Conservation (phyloP, 176 grass and related monocot species). For the Bonia amplexicaulis region DNA sequence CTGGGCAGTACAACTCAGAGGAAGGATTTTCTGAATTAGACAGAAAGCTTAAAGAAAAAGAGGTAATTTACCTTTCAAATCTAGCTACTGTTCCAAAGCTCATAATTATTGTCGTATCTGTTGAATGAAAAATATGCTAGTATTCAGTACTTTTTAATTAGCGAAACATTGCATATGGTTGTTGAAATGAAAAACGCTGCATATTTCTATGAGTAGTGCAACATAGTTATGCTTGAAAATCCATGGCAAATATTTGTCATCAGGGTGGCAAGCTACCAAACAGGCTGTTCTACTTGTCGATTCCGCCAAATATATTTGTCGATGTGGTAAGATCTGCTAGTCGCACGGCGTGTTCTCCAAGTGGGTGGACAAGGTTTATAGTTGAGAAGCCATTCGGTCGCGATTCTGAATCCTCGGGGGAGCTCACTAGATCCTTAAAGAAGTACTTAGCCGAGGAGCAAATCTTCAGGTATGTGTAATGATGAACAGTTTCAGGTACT, state of each 20-base stretch:
- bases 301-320: constrained; percentile 93
- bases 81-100: background rate
- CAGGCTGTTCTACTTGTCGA: constrained; percentile 89
- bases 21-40: constrained; percentile 74
- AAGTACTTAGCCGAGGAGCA: constrained; percentile 76
- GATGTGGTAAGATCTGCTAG: constrained; percentile 85
- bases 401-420: constrained; percentile 70
- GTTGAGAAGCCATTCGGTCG: constrained; percentile 96
- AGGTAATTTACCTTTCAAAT: constrained; percentile 47
- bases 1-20: constrained; percentile 76
- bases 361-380: constrained; percentile 89
- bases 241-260: background rate
- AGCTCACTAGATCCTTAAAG: constrained; percentile 77
- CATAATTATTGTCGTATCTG: background rate
- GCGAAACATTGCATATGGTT: no score
- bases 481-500: background rate
- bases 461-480: constrained; percentile 63
- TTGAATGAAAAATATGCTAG: background rate
- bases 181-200: no score
- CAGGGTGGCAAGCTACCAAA: constrained; percentile 64
- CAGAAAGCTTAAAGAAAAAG: constrained; percentile 75
- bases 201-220: background rate
- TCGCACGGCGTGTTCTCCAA: constrained; percentile 42
- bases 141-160: no score
- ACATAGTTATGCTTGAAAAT: background rate